Percentiles rank a stretch among this genome's conserved stretches.
These are phyloP conservation scores for Plasmodium ovale DNA, from an alignment of 169 alveolate genomes.

Conservation along the genomic window DNA sequence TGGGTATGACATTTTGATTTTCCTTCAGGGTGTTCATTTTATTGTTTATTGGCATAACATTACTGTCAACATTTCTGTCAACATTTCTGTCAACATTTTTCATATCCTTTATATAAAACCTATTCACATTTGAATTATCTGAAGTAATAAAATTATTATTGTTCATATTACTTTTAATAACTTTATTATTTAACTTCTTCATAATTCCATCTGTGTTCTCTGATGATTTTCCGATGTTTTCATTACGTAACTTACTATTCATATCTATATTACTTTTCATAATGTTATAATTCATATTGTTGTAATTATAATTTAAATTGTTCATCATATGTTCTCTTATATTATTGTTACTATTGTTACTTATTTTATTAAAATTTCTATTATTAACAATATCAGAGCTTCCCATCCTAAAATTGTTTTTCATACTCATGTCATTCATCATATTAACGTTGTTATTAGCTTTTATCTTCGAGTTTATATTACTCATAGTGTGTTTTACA, in stretches of 20 bases:
- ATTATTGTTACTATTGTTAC: constrained; percentile 4
- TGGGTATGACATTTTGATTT: constrained; percentile 18
- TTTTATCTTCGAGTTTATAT: neutral
- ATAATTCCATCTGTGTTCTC: constrained; percentile 20
- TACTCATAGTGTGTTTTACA: neutral
- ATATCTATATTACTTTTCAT: constrained; percentile 47
- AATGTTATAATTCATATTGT: constrained; percentile 50
- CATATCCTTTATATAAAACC: constrained; percentile 36
- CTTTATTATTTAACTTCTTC: constrained; percentile 12
- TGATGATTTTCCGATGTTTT: constrained; percentile 3
- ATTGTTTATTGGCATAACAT: constrained; percentile 14
- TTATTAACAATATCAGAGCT: constrained; percentile 25
- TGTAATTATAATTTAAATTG: constrained; percentile 49
- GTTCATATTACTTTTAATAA: constrained; percentile 37
- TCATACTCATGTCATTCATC: constrained; percentile 19
- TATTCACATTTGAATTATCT: constrained; percentile 23
- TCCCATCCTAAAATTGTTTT: neutral
- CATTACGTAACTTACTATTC: constrained; percentile 17
- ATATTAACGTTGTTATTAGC: neutral
- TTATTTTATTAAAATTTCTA: constrained; percentile 6
- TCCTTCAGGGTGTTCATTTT: constrained; percentile 39
- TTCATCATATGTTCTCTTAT: constrained; percentile 51
- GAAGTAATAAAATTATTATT: constrained; percentile 15
- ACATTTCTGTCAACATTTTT: constrained; percentile 55
- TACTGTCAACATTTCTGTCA: constrained; percentile 54